phyloP scores from a whole-genome alignment of 345 rosid species.

The Citrus trifoliata region DNA sequence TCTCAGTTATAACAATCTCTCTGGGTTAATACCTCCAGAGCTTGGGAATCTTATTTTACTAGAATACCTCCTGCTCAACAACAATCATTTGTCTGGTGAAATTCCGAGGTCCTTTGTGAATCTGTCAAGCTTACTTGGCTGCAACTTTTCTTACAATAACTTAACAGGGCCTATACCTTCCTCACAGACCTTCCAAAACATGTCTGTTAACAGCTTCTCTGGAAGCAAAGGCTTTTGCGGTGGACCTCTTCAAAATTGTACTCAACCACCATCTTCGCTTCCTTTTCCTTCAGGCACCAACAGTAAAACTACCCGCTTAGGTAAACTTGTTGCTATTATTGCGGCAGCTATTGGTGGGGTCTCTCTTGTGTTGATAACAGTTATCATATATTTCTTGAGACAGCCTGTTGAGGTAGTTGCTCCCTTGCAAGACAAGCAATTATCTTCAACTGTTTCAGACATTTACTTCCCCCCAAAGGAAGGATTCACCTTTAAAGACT shows the following conservation, averaged over 20 bases:
- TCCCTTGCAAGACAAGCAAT: conserved; percentile 39
- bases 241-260: conserved; percentile 54
- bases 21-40: conserved; percentile 65
- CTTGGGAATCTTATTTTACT: conserved; percentile 68
- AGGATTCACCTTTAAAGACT: conserved; percentile 76
- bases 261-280: conserved; percentile 25
- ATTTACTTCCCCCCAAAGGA: conserved; percentile 74
- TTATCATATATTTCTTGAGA: conserved; percentile 59
- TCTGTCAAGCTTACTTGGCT: conserved; percentile 67
- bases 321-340: conserved; percentile 57
- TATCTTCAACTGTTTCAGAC: conserved; percentile 40
- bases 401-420: conserved; percentile 39
- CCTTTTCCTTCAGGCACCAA: conserved; percentile 25
- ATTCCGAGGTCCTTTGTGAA: conserved; percentile 66
- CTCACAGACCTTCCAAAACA: conserved; percentile 38
- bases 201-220: conserved; percentile 48
- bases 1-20: conserved; percentile 76
- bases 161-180: conserved; percentile 67
- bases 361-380: conserved; percentile 58
- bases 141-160: conserved; percentile 81
- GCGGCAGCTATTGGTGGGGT: conserved; percentile 70
- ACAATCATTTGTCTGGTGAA: conserved; percentile 71
- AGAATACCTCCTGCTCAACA: conserved; percentile 64
- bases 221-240: conserved; percentile 79
- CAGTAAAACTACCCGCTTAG: conserved; percentile 28